Base-by-base conservation (phyloP, 1,284 basidiomycete genomes). In the Rhodotorula sp. region DNA sequence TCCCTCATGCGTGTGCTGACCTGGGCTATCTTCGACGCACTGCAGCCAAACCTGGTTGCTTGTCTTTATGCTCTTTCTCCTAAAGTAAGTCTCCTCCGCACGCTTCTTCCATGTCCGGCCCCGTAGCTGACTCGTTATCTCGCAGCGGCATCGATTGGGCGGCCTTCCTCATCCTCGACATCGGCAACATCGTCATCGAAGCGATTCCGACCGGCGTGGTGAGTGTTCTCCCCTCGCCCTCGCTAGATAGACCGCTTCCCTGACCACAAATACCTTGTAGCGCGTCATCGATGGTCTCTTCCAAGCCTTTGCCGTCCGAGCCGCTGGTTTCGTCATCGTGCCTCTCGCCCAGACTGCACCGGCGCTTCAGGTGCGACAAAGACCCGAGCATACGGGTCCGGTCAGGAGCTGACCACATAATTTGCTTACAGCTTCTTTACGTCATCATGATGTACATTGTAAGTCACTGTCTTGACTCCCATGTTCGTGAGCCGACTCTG, bases 21-120 rank as follows among this genome's bases (percentile, higher is more conserved):
- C 6, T 12, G 1, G 24, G 20, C 4, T 18, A 48, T 12, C 51
- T 17, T 26, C 1, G 22, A 53, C 14, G 14, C 51, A 29, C 10
- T 14, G 44, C 53, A 76, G 76, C 75, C 94, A 98, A 79, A 98
- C 95, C 3, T 95, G 93, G 92, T 92, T 95, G 77, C 85, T 97
- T 20, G 22, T 93, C 1, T 85, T 86, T 33, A 79, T 82, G 4
- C 88, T 96, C 56, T 55, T 90, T 15, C 78, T 83, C 6, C 83
- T 97, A 46, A 93, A 88, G 89, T 91, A 76, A 72, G 86, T 80
- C 7, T 22, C 42, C 29, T 17, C 1, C 44, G 37, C 12, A 10
- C 37, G 33, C 45, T 6, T 26, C 37, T 6, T 44, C 18, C 18
- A 4, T 17, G 3, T 6, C 8, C n/a, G 17, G 8, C 2, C 7